Evolutionary conservation across 2,329 filamentous ascomycete species (phyloP), one percentile per base, ranked within the genome.

Genomic region (Macrophomina pseudophaseolina): DNA sequence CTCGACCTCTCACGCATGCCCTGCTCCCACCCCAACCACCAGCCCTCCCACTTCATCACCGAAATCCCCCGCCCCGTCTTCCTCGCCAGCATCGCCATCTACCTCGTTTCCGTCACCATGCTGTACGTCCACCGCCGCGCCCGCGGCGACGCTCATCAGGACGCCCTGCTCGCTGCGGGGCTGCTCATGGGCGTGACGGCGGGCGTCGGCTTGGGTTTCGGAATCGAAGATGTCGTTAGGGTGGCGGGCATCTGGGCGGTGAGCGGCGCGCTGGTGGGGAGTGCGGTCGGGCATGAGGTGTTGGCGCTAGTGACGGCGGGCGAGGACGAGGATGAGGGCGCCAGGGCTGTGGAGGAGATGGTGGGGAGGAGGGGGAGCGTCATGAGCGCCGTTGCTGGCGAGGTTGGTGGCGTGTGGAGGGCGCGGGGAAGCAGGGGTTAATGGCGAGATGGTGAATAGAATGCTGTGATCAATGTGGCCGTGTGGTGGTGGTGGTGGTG

Each of bases 1-100:
- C 58, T 62, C 58, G 58, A 62, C 58, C 42, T 62, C 32, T 62
- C 58, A 16, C 58, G 58, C 44, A 49, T 62, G 58, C 58, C 58
- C 30, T 62, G 58, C 58, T 23, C 30, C 42, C 42, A 62, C 42
- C 58, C 42, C 11, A 18, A 51, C 30, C 58, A 62, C 44, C 58
- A 62, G 32, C 58, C 58, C 44, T 62, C 58, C 9, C 44, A 28
- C 58, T 51, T 49, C 58, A 49, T 62, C 58, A 49, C 44, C 58
- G 58, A 62, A n/a, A 62, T 62, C 58, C 58, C 58, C n/a, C 58
- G 58, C 58, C 58, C 58, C 44, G 28, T 62, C 18, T 62, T 62
- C 58, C 9, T 38, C 44, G 44, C 44, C 44, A 16, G 42, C 58
- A n/a, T n/a, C 58, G 16, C 32, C 58, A 16, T 30, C 44, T 49